Base-by-base conservation (phyloP, 2,329 filamentous ascomycete species). In the Cordyceps fumosorosea region DNA sequence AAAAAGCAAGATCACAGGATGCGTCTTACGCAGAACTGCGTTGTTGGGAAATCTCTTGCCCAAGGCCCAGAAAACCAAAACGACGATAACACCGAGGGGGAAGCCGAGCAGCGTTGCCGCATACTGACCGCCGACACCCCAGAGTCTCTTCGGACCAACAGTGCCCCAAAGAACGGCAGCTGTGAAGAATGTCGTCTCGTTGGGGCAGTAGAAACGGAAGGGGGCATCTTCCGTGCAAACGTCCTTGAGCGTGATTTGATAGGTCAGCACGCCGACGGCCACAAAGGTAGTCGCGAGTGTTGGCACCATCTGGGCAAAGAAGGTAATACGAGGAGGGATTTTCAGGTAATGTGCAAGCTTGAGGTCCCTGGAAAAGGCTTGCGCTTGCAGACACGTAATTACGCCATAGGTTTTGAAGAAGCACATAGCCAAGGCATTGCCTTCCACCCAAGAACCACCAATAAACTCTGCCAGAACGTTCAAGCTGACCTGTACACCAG, bases 331-430 rank as follows among this genome's bases (percentile, higher is more conserved):
- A 0, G 77, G 78, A 0, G 80, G 76, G 44, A 82, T 78, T 66
- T 83, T 81, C 56, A 81, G 69, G 67, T 82, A 81, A 62, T 81
- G 79, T 1, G 75, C 80, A 22, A 82, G 69, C 67, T 82, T 82
- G 74, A 81, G 73, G 64, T 82, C 80, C 64, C 76, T 74, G 62
- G 52, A 69, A 62, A 73, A 73, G 29, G 66, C 63, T 8, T 72
- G 65, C 4, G 69, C 69, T 29, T 72, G 69, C 3, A 66, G 63
- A 14, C 64, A 65, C 2, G 70, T 68, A 71, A 76, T 70, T 62
- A 75, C 77, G 3, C 77, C 77, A 0, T 69, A 69, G 26, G 68
- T 67, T 50, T 70, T 68, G 47, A 71, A 67, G 32, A 67, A 71
- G 44, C 70, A 70, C 24, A 69, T 67, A 22, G 76, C 76, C 12